Percentiles rank a stretch among this genome's conserved stretches.
Conservation (phyloP, 148 eudicot species). For the Vaccinium corymbosum region DNA sequence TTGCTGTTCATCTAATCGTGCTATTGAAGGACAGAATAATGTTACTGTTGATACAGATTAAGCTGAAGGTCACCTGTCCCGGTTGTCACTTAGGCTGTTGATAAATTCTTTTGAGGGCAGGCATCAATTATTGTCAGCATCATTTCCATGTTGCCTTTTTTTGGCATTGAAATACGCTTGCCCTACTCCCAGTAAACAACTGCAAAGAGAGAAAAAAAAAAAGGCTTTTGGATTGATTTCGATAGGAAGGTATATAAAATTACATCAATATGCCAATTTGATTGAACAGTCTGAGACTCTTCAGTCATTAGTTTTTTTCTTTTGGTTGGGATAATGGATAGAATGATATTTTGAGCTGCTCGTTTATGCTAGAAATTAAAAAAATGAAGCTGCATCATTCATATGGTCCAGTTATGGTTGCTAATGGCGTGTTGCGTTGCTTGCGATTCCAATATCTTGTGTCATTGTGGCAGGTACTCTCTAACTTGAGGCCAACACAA, state of each 20-base stretch:
- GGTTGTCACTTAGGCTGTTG: not conserved
- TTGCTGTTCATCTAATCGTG: not conserved
- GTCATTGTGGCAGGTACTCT: conserved; percentile 22
- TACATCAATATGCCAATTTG: not conserved
- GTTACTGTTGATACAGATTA: not conserved
- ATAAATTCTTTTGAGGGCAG: not conserved
- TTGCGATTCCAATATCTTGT: conserved; percentile 1
- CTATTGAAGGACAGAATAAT: not conserved
- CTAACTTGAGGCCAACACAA: conserved; percentile 21
- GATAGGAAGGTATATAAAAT: not conserved
- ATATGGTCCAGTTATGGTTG: not conserved
- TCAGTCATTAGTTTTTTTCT: not conserved
- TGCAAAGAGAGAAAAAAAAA: not conserved
- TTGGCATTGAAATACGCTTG: not conserved
- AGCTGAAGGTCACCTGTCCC: not conserved
- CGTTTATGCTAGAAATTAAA: not conserved
- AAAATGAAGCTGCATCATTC: conserved; percentile 14
- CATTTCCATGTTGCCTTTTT: not conserved
- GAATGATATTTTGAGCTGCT: conserved; percentile 13
- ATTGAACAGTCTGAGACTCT: not conserved
- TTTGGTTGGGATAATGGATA: not conserved
- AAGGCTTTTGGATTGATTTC: not conserved
- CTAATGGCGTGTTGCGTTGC: not conserved
- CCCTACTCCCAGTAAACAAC: not conserved
- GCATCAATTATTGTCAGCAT: not conserved